Base-by-base conservation (phyloP, 352 stramenopile species). In the Aphanomyces astaci region DNA sequence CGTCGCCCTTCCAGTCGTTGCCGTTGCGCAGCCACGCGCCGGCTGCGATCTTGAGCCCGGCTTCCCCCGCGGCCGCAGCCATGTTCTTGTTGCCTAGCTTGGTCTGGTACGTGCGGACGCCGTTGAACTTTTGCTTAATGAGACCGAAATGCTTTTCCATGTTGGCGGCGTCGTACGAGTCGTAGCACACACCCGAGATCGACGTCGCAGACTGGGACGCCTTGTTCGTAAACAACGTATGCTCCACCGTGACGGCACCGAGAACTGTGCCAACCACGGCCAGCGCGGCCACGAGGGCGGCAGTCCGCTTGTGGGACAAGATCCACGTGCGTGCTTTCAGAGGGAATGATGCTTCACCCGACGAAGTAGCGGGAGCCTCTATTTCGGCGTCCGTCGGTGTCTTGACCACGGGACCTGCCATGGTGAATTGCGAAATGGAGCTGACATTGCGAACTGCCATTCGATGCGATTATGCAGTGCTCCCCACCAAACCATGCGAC, bases 61-160 rank as follows among this genome's bases (percentile, higher is more conserved):
- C 72, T 0, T 46, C 24, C 2, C 73, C 72, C 2, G 80, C 82
- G 3, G 78, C 45, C 27, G 82, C 64, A 46, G 88, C 77, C 25
- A 73, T 72, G 70, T 89, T 90, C 3, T 79, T 1, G 13, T 10
- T 33, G 63, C 89, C 86, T 53, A 72, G 73, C 30, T 33, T 33
- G 51, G 78, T 76, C 71, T 91, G 77, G 75, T 80, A 93, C 49
- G 84, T 88, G 63, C 84, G 84, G 40, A 93, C 76, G 59, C 69
- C 73, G 36, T 73, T 73, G 71, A 90, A 92, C 17, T 45, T 28
- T n/a, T 51, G 32, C 22, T 25, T 32, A n/a, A 68, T 57, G 13
- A 59, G 57, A 1, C n/a, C 33, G 17, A 68, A 68, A 28, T 68
- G 62, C 32, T 45, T 52, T 19, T 68, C 62, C 0, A 59, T 59